Base-by-base conservation (phyloP, 1,284 basidiomycete genomes). In the Moesziomyces aphidis region DNA sequence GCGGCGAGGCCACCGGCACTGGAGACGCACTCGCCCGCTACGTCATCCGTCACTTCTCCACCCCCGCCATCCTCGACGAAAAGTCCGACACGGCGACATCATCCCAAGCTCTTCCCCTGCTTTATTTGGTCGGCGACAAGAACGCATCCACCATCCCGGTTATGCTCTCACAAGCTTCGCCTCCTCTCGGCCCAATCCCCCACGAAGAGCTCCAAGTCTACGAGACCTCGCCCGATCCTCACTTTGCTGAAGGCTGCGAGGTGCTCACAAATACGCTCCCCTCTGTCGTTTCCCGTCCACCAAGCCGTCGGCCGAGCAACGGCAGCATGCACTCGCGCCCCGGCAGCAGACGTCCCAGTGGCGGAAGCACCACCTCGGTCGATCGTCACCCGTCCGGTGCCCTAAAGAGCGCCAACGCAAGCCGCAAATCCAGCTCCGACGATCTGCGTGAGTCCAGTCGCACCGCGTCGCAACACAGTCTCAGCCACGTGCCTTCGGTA, bases 71-170 rank as follows among this genome's bases (percentile, higher is more conserved):
- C 36, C 31, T 68, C 28, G 61, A 59, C 31, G 57, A 63, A 10
- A 55, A 59, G 23, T 52, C 67, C 9, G 54, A 56, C 51, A 4
- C 44, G 42, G 48, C 43, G 28, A 4, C 61, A 21, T 39, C 63
- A 49, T 52, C 58, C 5, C 43, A 58, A 43, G 49, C 63, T 26
- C 50, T 55, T 34, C 44, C 77, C 1, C 60, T 83, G 4, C 77
- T 83, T 19, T 71, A 80, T 48, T 66, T 83, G n/a, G 72, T 78
- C 17, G 82, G 82, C 31, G 79, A 82, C 64, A 83, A 82, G 67
- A 75, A 76, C 44, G 68, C 73, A 1, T 60, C 71, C 22, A 71
- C 71, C 7, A 65, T 83, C 9, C 73, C 69, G 19, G 68, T 79
- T 24, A 64, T 76, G 43, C 69, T 83, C 5, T 61, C 61, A 7